Evolutionary conservation across 768 basidiomycete species (phyloP), one percentile per base, ranked within the genome.

Genomic region (Leccinum rimulosum): DNA sequence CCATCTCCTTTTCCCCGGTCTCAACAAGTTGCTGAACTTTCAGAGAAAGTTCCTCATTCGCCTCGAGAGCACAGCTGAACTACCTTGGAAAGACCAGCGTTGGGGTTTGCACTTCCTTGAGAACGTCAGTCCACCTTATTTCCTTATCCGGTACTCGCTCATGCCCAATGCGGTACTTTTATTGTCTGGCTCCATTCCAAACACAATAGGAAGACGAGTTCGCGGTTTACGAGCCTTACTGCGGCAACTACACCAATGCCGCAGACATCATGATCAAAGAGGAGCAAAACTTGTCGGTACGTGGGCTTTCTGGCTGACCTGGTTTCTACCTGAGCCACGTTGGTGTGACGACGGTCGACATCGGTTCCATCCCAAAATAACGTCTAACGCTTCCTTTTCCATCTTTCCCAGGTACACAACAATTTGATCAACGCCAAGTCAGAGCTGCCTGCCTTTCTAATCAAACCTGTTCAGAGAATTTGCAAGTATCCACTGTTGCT

Each of bases 401-500:
- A 36, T 56, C 40, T 12, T 36, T 59, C 48, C 10, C 69, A 93
- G 91, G 82, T 84, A 61, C 79, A 91, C 69, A 89, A 90, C 76
- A 82, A 87, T 74, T 79, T 93, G 79, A 91, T 95, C 76, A 91
- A 93, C 66, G 88, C 88, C 68, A 91, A 91, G 72, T 88, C 90
- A 70, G 97, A 99, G 69, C 81, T 99, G 33, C 91, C 93, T 59
- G 94, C 93, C 9, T 96, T 98, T 77, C 85, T 98, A 60, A 98
- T 98, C 82, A 98, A 98, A 78, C 97, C 97, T 7, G 90, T 99
- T 52, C 97, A 99, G 74, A 87, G 97, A 61, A 89, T 98, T 65
- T 97, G 96, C 84, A 98, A 98, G 80, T 98, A 98, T 73, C 95
- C 95, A 27, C 81, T 99, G 14, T 83, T 98, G 25, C 85, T 99